Conservation (phyloP, 345 rosid species). For the Eucalyptus cloeziana region DNA sequence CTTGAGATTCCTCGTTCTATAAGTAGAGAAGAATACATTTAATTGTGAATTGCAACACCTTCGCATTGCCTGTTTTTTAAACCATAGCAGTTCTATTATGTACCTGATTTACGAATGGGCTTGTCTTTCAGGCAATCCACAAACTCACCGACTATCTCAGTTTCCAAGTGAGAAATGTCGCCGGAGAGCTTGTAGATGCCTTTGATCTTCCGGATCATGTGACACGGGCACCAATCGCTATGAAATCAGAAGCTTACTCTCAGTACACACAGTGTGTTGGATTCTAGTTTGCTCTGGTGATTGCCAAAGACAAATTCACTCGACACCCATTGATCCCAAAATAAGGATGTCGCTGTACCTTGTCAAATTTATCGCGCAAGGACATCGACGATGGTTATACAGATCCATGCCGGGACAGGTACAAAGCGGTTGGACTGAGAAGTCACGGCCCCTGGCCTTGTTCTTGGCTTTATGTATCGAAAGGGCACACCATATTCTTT, state of each 20-base stretch:
- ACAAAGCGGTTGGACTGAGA: not conserved
- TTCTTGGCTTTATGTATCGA: not conserved
- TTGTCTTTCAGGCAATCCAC: constrained; percentile 64
- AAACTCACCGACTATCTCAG: constrained; percentile 74
- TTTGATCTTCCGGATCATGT: constrained; percentile 74
- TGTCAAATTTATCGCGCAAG: not conserved
- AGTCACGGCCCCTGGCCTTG: not conserved
- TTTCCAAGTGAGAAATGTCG: constrained; percentile 80
- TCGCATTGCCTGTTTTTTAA: not conserved
- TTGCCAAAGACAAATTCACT: not conserved
- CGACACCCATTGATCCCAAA: not conserved
- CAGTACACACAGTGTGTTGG: constrained; percentile 83
- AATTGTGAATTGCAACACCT: not conserved
- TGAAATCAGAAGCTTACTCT: constrained; percentile 85
- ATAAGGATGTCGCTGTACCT: not conserved
- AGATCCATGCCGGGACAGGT: not conserved
- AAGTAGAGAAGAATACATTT: not conserved
- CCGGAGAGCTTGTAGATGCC: constrained; percentile 73
- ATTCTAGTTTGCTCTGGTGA: constrained; percentile 17
- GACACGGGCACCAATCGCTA: constrained; percentile 92
- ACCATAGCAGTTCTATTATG: not conserved
- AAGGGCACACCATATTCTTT: not conserved
- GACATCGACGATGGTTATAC: not conserved
- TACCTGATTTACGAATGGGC: not conserved
- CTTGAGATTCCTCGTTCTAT: not conserved